Base-by-base conservation (phyloP, 2,329 filamentous ascomycete genomes). In the Arthrinium phaeospermum region DNA sequence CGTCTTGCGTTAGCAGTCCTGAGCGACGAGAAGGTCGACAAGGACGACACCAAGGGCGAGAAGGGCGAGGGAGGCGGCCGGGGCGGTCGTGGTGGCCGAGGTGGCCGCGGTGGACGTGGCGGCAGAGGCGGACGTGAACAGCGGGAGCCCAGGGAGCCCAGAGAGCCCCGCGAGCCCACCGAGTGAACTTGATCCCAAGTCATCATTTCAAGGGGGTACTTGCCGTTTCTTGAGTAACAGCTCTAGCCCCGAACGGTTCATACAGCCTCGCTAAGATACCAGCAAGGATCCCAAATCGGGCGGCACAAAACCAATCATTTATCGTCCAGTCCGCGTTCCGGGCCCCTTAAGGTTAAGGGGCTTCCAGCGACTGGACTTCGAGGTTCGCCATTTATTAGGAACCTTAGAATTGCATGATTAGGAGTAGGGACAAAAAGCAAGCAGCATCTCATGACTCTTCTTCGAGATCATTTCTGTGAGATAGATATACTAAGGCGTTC, bases 1-100 rank as follows among this genome's bases (percentile, higher is more conserved):
- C 91, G 96, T 75, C 88, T 99, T 80, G 96, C 96, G 71, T 96
- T 91, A n/a, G 91, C 93, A 75, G 89, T 89, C 78, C 87, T 95
- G 49, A 83, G 78, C 74, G 82, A 80, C 75, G 88, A 88, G 57
- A 87, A 87, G 79, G 86, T 86, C 24, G 84, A 78, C 49, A 78
- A 79, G 73, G 82, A 81, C 37, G 79, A 80, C 47, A 78, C 67
- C 69, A 72, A 82, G 64, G 86, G 82, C 67, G 82, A 82, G 68
- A 79, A 82, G 73, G 82, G 83, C 64, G 76, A 79, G 34, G 71
- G 80, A 16, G 79, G 84, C 24, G 75, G 78, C 19, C 76, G 82
- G 72, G 81, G 84, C 44, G 67, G 67, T 37, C 84, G 86, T 45
- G 86, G 85, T 53, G 86, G 87, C 80, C 73, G 80, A 14, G 79